Conservation (phyloP, 768 basidiomycete genomes). For the Mrakia blollopis region DNA sequence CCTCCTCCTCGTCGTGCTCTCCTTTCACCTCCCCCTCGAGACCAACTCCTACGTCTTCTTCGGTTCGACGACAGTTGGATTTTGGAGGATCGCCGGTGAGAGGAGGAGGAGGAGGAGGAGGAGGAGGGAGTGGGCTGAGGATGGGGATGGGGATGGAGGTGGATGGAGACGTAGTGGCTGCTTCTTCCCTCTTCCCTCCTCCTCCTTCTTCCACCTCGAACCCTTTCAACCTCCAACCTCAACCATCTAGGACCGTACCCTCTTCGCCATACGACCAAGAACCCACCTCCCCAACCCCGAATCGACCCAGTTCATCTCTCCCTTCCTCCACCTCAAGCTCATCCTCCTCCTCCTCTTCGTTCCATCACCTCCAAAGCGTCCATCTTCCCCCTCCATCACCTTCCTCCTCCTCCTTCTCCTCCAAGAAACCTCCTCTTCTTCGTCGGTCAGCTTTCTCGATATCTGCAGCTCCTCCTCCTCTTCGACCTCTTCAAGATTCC, state of each 20-base stretch:
- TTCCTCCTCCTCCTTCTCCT: not conserved
- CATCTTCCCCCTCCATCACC: not conserved
- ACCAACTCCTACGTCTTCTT: not conserved
- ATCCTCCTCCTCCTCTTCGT: not conserved
- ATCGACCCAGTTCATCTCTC: too few relatives aligned
- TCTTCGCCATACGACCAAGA: too few relatives aligned
- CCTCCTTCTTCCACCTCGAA: not conserved
- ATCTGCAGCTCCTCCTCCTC: not conserved
- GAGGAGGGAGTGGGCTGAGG: too few relatives aligned
- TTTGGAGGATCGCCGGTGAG: not conserved
- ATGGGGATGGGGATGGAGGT: too few relatives aligned
- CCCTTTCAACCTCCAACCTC: not conserved
- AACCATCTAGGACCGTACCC: not conserved
- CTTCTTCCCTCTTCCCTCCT: not conserved
- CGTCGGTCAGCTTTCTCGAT: not conserved
- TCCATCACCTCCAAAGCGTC: not conserved
- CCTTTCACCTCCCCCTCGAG: conserved; percentile 6
- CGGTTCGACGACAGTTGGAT: conserved; percentile 10
- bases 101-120: not conserved
- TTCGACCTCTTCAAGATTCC: not conserved
- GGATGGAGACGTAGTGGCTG: not conserved
- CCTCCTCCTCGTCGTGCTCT: not conserved
- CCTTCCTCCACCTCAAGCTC: not conserved
- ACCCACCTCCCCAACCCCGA: too few relatives aligned
- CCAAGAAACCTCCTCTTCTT: too few relatives aligned